Evolutionary conservation across 164 flowering plant species (phyloP).

Genomic region (Piper longum): DNA sequence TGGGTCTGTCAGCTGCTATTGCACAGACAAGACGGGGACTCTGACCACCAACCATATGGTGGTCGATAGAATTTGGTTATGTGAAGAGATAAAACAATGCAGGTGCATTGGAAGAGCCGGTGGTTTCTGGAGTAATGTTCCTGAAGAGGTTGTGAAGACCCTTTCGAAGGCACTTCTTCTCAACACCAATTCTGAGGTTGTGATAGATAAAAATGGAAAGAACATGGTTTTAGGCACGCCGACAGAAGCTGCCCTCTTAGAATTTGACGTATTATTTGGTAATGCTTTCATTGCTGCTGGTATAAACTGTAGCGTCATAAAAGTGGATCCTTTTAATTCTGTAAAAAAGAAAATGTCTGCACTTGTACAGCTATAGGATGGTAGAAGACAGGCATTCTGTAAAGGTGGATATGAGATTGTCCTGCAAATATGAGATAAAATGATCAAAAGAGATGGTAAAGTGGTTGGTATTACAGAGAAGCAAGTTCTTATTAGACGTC

Average conservation of each 20-base stretch:
- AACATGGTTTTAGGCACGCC: slow-evolving; percentile 49
- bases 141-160: slow-evolving; percentile 12
- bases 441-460: slow-evolving; percentile 19
- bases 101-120: slow-evolving; percentile 4
- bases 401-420: slow-evolving; percentile 89
- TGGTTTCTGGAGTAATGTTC: slow-evolving; percentile 7
- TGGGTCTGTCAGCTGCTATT: slow-evolving; percentile 42
- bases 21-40: slow-evolving; percentile 55
- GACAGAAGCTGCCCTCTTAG: slow-evolving; percentile 62
- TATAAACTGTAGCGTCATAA: slow-evolving; percentile 19
- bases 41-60: slow-evolving; percentile 11
- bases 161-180: slow-evolving; percentile 31
- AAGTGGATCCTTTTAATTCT: slow-evolving; percentile 76
- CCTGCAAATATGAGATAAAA: slow-evolving; percentile 24
- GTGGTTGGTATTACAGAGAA: slow-evolving; percentile 17
- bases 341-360: slow-evolving; percentile 78
- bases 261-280: slow-evolving; percentile 51
- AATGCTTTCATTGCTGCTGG: slow-evolving; percentile 35
- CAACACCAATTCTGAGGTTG: slow-evolving; percentile 47
- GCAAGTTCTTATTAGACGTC: slow-evolving; percentile 14
- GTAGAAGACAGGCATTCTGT: slow-evolving; percentile 45
- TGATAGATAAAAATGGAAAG: slow-evolving; percentile 42
- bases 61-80: slow-evolving; percentile 24
- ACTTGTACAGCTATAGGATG: slow-evolving; percentile 39
- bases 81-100: slow-evolving; percentile 18